A percentile compares a stretch with the other conserved stretches of the same genome.
Conservation (phyloP, 2,329 filamentous ascomycete genomes). For the Colletotrichum eleusines region DNA sequence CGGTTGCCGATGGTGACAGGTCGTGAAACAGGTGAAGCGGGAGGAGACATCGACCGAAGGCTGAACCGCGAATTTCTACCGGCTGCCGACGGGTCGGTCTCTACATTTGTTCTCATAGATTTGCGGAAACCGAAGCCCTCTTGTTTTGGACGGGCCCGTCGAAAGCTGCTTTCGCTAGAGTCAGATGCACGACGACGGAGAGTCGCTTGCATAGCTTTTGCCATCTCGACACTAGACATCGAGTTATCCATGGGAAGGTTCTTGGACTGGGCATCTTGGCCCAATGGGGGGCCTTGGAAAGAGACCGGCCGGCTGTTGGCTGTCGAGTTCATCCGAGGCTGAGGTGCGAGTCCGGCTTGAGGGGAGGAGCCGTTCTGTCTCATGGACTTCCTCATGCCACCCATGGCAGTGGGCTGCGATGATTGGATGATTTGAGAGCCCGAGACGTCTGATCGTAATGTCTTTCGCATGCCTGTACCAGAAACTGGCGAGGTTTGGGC, state of each 20-base stretch:
- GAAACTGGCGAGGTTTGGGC: slow-evolving; percentile 28
- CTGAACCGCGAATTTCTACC: slow-evolving; percentile 65
- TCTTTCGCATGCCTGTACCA: slow-evolving; percentile 47
- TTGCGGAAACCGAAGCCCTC: slow-evolving; percentile 73
- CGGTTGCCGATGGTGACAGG: slow-evolving; percentile 55
- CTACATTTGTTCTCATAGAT: slow-evolving; percentile 73
- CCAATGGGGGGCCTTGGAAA: slow-evolving; percentile 17
- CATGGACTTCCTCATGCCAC: slow-evolving; percentile 49
- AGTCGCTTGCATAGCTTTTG: slow-evolving; percentile 46
- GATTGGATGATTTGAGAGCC: neutral
- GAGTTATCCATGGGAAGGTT: slow-evolving; percentile 29
- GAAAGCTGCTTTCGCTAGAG: slow-evolving; percentile 86
- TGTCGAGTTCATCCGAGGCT: neutral
- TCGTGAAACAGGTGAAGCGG: slow-evolving; percentile 62
- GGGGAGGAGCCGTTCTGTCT: slow-evolving; percentile 36
- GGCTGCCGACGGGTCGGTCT: slow-evolving; percentile 55
- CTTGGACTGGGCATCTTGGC: slow-evolving; percentile 13
- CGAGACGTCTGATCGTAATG: slow-evolving; percentile 24
- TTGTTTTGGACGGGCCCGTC: slow-evolving; percentile 66
- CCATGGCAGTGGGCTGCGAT: neutral
- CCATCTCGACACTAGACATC: slow-evolving; percentile 42
- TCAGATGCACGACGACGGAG: slow-evolving; percentile 70
- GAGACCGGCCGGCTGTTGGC: slow-evolving; percentile 24
- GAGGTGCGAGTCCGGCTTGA: neutral
- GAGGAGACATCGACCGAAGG: slow-evolving; percentile 77